These are phyloP conservation scores for Termitomyces sp. DNA, from an alignment of 768 basidiomycete genomes.

Conservation along the genomic window DNA sequence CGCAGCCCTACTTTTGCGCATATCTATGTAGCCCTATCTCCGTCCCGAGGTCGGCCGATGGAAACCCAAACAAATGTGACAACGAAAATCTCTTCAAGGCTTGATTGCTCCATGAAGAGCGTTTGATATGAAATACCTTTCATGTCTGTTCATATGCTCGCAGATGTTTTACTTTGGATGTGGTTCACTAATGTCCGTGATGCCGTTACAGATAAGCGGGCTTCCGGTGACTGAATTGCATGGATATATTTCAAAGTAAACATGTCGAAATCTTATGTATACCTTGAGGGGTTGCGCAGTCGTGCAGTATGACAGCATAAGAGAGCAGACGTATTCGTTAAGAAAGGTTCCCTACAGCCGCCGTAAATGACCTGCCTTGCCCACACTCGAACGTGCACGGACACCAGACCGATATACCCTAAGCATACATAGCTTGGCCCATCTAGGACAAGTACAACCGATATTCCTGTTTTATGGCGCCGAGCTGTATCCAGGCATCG, in stretches of 20 bases:
- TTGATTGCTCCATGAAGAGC: not conserved
- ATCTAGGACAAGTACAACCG: no score
- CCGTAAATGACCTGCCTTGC: no score
- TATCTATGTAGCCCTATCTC: not conserved
- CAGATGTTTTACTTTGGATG: not conserved
- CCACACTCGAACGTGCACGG: no score
- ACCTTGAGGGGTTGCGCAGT: no score
- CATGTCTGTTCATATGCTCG: constrained; percentile 12
- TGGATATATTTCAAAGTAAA: not conserved
- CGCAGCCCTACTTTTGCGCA: not conserved
- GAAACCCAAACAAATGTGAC: not conserved
- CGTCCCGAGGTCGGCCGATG: not conserved
- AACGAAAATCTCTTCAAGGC: not conserved
- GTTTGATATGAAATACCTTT: not conserved
- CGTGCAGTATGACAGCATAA: no score
- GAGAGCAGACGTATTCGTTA: no score
- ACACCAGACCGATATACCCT: no score
- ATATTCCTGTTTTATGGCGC: no score
- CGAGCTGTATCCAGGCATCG: no score
- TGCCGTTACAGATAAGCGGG: not conserved
- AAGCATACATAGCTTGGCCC: no score
- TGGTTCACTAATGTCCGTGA: not conserved
- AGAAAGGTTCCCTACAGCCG: no score
- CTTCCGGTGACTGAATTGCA: not conserved
- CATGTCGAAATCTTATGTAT: no score